A percentile compares a stretch with the other conserved stretches of the same genome.
Conservation (phyloP, 257 asterid species). For the Solanum lignicaule region DNA sequence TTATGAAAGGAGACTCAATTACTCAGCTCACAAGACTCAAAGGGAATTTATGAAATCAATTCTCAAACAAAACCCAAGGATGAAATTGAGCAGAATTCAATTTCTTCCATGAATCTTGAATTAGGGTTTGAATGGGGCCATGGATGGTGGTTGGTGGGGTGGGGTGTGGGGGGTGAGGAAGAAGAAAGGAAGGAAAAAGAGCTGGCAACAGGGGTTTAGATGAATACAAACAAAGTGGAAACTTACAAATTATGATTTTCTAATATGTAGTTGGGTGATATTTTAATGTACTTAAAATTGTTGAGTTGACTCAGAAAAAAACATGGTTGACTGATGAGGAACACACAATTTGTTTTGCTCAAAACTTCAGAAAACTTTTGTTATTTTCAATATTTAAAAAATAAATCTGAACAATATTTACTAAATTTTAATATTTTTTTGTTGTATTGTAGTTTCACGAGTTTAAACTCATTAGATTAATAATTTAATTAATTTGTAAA, state of each 20-base stretch:
- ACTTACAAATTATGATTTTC: constrained; percentile 1
- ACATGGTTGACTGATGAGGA: not conserved
- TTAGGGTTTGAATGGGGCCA: not conserved
- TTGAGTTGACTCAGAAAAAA: not conserved
- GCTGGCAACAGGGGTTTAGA: constrained; percentile 8
- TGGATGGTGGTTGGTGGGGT: not conserved
- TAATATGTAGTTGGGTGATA: not conserved
- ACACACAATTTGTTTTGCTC: not conserved
- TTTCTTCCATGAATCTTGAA: not conserved
- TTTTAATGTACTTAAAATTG: not conserved
- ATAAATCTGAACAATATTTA: not conserved
- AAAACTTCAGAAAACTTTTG: not conserved
- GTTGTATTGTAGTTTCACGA: not conserved
- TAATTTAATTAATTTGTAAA: not conserved
- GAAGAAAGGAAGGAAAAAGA: not conserved
- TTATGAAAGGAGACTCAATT: not conserved
- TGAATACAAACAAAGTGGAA: constrained; percentile 4
- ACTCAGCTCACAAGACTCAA: not conserved
- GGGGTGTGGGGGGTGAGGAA: not conserved
- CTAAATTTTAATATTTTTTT: not conserved
- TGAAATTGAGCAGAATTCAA: not conserved
- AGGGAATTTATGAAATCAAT: not conserved
- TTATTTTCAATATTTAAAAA: not conserved
- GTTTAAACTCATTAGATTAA: not conserved
- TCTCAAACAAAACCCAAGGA: not conserved